Evolutionary conservation across 257 asterid species (phyloP).

Genomic region (Gardenia jasminoides): DNA sequence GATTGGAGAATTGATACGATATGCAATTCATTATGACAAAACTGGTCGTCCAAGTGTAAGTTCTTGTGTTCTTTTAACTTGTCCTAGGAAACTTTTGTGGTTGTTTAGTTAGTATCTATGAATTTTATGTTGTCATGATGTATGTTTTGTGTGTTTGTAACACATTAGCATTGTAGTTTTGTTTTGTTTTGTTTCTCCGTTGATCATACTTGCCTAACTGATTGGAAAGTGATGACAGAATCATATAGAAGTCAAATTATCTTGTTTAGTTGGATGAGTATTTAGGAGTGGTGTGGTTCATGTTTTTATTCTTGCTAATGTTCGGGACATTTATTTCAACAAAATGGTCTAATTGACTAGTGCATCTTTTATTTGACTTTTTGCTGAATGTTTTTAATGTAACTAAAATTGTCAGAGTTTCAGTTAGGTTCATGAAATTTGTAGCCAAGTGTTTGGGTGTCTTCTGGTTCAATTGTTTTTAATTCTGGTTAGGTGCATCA

Average conservation of each 20-base stretch:
- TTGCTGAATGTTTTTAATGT: not conserved
- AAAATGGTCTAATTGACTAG: too few relatives aligned
- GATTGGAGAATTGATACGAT: conserved; percentile 77
- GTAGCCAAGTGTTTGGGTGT: not conserved
- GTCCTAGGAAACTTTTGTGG: not conserved
- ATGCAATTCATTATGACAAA: conserved; percentile 82
- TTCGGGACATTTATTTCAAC: not conserved
- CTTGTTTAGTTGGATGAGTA: not conserved
- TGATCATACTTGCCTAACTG: not conserved
- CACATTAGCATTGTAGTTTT: too few relatives aligned
- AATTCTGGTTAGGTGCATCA: too few relatives aligned
- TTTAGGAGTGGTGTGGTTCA: not conserved
- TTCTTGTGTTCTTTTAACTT: conserved; percentile 3
- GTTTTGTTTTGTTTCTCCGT: not conserved
- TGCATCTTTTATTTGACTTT: too few relatives aligned
- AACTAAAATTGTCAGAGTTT: not conserved
- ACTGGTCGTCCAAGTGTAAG: conserved; percentile 90
- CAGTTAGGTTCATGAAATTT: not conserved
- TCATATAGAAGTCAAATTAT: not conserved
- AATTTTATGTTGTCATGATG: not conserved
- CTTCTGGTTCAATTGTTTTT: not conserved
- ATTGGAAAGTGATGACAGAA: not conserved
- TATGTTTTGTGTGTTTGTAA: too few relatives aligned
- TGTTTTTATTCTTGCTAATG: too few relatives aligned
- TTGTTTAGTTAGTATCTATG: not conserved